A percentile compares a stretch with the other conserved stretches of the same genome.
These are phyloP conservation scores for Pseudocercospora crystallina DNA, from an alignment of 2,329 filamentous ascomycete species.

Conservation along the genomic window DNA sequence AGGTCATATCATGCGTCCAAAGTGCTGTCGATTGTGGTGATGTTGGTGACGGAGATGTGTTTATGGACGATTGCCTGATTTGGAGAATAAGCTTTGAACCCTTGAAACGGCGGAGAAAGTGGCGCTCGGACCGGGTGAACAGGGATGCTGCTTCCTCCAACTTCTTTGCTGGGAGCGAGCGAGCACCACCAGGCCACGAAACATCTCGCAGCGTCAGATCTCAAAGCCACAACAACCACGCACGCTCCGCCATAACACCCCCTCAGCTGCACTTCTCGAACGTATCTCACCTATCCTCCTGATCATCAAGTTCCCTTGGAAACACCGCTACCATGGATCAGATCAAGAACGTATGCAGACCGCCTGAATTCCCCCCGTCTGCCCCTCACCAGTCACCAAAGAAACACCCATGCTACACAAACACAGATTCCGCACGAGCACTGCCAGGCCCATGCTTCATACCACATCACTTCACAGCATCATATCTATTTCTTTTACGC, in stretches of 20 bases:
- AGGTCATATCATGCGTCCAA: neutral
- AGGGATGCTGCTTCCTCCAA: no score
- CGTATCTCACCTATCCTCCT: neutral
- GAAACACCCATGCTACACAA: constrained; percentile 18
- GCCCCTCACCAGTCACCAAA: constrained; percentile 25
- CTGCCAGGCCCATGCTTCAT: neutral
- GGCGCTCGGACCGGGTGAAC: no score
- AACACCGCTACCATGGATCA: constrained; percentile 39
- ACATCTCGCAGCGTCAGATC: neutral
- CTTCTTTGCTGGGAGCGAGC: no score
- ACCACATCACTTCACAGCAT: neutral
- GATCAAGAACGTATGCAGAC: constrained; percentile 42
- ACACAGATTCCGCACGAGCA: constrained; percentile 6
- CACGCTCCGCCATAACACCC: neutral
- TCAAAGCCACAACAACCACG: constrained; percentile 5
- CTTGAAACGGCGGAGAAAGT: constrained; percentile 1
- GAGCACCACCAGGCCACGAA: neutral
- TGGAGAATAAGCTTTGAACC: constrained; percentile 6
- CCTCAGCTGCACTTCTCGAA: neutral
- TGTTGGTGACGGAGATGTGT: neutral
- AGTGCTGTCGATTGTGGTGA: neutral
- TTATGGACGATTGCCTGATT: neutral
- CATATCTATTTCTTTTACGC: neutral
- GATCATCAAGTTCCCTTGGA: neutral
- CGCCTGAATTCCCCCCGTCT: constrained; percentile 21